Evolutionary conservation across 2,329 filamentous ascomycete species (phyloP), one percentile per base, ranked within the genome.

Genomic region (Madurella fahalii): DNA sequence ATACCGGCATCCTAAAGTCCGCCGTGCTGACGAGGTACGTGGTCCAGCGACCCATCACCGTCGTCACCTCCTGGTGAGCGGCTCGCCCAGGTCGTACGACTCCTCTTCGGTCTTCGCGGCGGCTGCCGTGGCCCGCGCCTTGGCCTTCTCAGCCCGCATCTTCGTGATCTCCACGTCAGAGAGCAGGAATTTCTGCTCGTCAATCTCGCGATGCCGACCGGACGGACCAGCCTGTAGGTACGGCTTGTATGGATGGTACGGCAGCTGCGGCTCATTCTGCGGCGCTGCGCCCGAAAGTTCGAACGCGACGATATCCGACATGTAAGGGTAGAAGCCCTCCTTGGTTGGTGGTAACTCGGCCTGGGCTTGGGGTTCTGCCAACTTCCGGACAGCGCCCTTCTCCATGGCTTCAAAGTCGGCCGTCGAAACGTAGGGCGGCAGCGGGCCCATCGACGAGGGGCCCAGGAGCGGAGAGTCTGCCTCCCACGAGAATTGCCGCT

Each of bases 151-250:
- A 39, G 43, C 58, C 46, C 51, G 56, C 47, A 64, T 12, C 40
- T 53, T 55, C 40, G 40, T n/a, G 32, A 67, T 58, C 42, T 65
- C 64, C 12, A 52, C 58, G 45, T 65, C 61, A 16, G 52, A 46
- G 50, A 66, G 40, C 54, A 67, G 52, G n/a, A 67, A 62, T 49
- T 67, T 67, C 30, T 65, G 63, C 54, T 67, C 64, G 15, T 63
- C 60, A 37, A 65, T 58, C 41, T 63, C 62, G 41, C 61, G 47
- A n/a, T 42, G 13, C 20, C 57, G 39, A 2, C 42, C 11, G 7
- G 32, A 41, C 17, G 41, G 20, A 15, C 31, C 48, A 44, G 4
- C 32, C 54, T n/a, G 42, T 16, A 1, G 32, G 43, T 18, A 11
- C 42, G 51, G 45, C 43, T 51, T 56, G 42, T 62, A 64, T 7